Evolutionary conservation across 768 basidiomycete genomes (phyloP), one percentile per base, ranked within the genome.

Genomic region (Chalciporus sphaerocephalus): DNA sequence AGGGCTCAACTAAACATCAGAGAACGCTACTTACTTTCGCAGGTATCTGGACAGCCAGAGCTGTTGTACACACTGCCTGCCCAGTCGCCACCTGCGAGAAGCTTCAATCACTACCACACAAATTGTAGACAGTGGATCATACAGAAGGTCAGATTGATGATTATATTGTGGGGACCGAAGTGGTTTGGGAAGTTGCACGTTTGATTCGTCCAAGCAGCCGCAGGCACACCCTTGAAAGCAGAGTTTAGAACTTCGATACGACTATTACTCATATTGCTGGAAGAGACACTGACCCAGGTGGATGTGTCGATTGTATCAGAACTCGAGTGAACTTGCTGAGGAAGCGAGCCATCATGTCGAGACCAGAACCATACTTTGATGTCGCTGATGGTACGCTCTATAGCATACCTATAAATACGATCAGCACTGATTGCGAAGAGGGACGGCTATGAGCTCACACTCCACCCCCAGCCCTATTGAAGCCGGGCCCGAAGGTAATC

Each of bases 131-230:
- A 9, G 16, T 17, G 40, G 22, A 6, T 65, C 79, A 55, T 51
- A 84, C 85, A 85, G 57, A 86, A 78, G 2, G 83, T 80, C 46
- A 85, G 70, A 49, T 72, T 60, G 50, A 71, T 64, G 33, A 70
- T 48, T 11, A 72, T 71, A 30, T 64, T 66, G 32, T 70, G 56
- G 20, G 42, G 45, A 15, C 59, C 56, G 39, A 72, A 72, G 30
- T 64, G 59, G 36, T 65, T 53, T 32, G 60, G 48, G 23, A 78
- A 55, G 39, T 74, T 59, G 44, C 72, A 75, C 25, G 42, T 44
- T 1, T 56, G 60, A 46, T 68, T 64, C 28, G 61, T 59, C 55
- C 67, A 72, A 42, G 52, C 20, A 20, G 70, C 69, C 17, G 48
- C 48, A 23, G 70, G 68, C 6, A 32, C 48, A 7, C 70, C 66